Base-by-base conservation (phyloP, 352 stramenopile species). In the Phytophthora boehmeriae region DNA sequence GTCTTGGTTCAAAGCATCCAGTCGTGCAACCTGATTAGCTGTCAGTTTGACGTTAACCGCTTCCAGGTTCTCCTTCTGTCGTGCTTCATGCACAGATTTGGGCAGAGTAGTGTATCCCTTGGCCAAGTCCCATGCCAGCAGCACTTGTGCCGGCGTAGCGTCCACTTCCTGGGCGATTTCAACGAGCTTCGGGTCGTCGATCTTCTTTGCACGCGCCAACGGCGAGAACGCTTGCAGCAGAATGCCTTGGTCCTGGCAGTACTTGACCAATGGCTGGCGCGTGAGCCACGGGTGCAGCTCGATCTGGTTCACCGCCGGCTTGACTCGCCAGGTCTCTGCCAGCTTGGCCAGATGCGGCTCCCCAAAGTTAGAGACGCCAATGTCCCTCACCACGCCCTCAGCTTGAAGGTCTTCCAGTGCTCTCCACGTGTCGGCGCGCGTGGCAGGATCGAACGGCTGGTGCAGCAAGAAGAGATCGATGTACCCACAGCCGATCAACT, bases 331-430 rank as follows among this genome's bases (percentile, higher is more conserved):
- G 10, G 79, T 75, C 43, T 73, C 35, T 32, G 87, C 74, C 6
- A 96, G 48, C 41, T 86, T 86, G 56, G 83, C 65, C 36, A 97
- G 69, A 69, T 97, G 88, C 13, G 75, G 65, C 36, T 88, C 58
- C 2, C 77, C 72, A 69, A 96, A 96, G 56, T 97, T 97, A 23
- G 75, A 94, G 19, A 97, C 89, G 41, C 89, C 91, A 44, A 94
- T 90, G 51, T 90, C 80, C 23, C 71, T 66, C 39, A 92, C 67
- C n/a, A 89, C 54, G 0, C 86, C 89, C 20, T 76, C 55, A 5
- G 36, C 54, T 56, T 78, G 65, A 32, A 78, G 38, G 25, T 84
- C 75, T 22, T 82, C 60, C 1, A 86, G 60, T 5, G 73, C 78
- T 19, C 66, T 57, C 68, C 69, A 82, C 19, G 68, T 76, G 19